Percentiles rank a stretch among this genome's conserved stretches.
phyloP scores from a whole-genome alignment of 139 green algal species.

The Micractinium sp. region DNA sequence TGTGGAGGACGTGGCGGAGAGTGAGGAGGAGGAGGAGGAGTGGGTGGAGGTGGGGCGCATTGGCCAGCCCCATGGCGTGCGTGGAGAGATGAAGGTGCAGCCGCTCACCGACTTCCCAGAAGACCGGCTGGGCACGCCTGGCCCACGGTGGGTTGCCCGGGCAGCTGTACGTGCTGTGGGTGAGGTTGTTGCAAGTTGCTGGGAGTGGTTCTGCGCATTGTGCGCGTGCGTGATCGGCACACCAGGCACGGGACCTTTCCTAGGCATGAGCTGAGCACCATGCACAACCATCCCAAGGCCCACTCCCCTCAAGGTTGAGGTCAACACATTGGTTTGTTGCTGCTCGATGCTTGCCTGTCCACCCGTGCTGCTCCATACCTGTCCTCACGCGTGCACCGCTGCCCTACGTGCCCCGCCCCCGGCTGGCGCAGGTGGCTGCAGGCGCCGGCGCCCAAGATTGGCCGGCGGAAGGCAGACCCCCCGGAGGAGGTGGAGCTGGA shows the following conservation, averaged over 20 bases:
- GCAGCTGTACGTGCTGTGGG: not conserved
- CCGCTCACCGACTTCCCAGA: conserved; percentile 62
- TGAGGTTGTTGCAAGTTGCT: not conserved
- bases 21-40: conserved; percentile 12
- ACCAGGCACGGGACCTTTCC: too few relatives aligned
- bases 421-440: conserved; percentile 34
- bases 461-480: not conserved
- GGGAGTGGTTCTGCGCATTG: not conserved
- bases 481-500: conserved; percentile 34
- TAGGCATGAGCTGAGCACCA: not conserved
- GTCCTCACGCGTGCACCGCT: too few relatives aligned
- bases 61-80: conserved; percentile 53
- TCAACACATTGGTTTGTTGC: not conserved
- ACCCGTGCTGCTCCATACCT: too few relatives aligned
- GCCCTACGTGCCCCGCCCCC: not conserved
- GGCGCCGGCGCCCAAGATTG: conserved; percentile 39
- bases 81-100: conserved; percentile 62
- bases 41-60: conserved; percentile 59
- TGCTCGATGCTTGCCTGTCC: not conserved
- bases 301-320: too few relatives aligned
- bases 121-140: conserved; percentile 50
- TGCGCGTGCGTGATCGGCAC: not conserved
- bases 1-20: not conserved
- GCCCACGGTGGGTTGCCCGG: conserved; percentile 30
- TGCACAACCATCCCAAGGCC: not conserved